Conservation (phyloP, 1,284 basidiomycete genomes). For the Puccinia coronata region DNA sequence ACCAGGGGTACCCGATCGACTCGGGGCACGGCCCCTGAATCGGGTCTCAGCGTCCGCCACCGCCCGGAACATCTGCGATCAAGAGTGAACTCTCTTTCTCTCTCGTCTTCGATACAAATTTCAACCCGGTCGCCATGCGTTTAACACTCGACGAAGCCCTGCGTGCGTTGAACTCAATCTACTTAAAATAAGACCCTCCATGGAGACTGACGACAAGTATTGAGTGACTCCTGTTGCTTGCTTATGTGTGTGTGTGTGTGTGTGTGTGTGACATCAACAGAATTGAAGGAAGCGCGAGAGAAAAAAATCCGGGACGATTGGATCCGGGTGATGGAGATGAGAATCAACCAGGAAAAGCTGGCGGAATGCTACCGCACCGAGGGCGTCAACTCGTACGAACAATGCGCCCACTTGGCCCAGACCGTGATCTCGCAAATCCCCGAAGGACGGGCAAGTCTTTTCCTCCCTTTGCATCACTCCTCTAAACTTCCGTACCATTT, state of each 20-base stretch:
- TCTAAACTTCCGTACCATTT: neutral
- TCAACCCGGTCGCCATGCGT: conserved; percentile 15
- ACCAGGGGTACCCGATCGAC: too few relatives aligned
- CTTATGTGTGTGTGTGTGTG: too few relatives aligned
- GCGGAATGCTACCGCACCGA: conserved; percentile 49
- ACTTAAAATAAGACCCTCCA: too few relatives aligned
- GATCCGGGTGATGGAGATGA: conserved; percentile 48
- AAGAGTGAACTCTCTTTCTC: neutral
- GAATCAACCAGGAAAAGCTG: conserved; percentile 43
- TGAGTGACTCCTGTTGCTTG: neutral
- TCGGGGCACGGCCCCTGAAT: too few relatives aligned
- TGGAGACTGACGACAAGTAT: too few relatives aligned
- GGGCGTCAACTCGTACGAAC: conserved; percentile 49
- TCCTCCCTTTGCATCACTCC: neutral
- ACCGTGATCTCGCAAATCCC: conserved; percentile 46
- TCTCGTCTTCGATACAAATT: neutral
- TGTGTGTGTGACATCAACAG: too few relatives aligned
- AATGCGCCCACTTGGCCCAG: conserved; percentile 49
- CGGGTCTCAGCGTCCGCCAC: too few relatives aligned
- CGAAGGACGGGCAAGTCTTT: conserved; percentile 40
- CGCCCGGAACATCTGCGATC: neutral
- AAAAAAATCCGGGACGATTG: conserved; percentile 46
- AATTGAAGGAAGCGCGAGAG: conserved; percentile 40
- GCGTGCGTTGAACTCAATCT: too few relatives aligned
- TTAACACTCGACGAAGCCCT: conserved; percentile 46